Evolutionary conservation across 768 basidiomycete species (phyloP).

Genomic region (Suillus subaureus): DNA sequence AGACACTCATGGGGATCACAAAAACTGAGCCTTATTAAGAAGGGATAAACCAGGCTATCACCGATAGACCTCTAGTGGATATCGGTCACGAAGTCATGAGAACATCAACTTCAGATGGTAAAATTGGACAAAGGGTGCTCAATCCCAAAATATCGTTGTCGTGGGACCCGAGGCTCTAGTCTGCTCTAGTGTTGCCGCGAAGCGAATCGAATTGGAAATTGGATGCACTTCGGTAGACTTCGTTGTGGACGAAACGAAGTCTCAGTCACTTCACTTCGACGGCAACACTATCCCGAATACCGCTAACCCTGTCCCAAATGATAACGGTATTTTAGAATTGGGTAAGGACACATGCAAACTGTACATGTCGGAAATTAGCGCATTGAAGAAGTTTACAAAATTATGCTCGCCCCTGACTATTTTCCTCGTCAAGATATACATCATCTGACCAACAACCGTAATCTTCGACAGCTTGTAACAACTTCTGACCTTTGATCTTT

Average conservation of each 20-base stretch:
- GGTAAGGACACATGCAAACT: not conserved
- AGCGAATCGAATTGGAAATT: not conserved
- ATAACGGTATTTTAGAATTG: not conserved
- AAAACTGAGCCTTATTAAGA: not conserved
- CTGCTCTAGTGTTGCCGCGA: not conserved
- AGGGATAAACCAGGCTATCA: not conserved
- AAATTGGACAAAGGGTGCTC: not conserved
- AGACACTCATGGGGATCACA: not conserved
- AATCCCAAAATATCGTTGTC: no score
- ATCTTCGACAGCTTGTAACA: slow-evolving; percentile 25
- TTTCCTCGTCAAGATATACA: slow-evolving; percentile 20
- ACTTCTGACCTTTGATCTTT: slow-evolving; percentile 23
- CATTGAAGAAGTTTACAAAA: not conserved
- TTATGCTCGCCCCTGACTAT: slow-evolving; percentile 1
- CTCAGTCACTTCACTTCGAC: no score
- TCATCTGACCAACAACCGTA: slow-evolving; percentile 32
- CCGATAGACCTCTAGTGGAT: not conserved
- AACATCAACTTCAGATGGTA: not conserved
- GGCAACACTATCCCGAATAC: no score
- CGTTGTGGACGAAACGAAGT: no score
- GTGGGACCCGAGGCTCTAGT: no score
- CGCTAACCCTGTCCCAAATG: no score
- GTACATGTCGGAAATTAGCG: not conserved
- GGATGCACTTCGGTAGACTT: no score
- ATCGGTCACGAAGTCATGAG: not conserved